Base-by-base conservation (phyloP, 202 grass and related monocot genomes). In the Dendrocalamus latiflorus region DNA sequence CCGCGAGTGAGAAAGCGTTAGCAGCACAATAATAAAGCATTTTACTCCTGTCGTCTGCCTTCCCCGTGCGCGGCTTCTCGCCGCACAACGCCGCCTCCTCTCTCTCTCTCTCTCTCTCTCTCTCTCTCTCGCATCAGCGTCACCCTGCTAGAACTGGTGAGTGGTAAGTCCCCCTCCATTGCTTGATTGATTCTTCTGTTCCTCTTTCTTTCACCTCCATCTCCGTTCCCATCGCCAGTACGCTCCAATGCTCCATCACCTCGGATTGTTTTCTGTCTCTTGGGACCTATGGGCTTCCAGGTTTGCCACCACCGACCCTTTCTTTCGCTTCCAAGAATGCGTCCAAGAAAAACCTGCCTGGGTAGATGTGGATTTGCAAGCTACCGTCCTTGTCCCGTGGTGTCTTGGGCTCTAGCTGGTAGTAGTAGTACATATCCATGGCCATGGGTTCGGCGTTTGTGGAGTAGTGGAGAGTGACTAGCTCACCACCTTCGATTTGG, bases 301-400 rank as follows among this genome's bases (percentile, higher is more conserved):
- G 64, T 43, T 34, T 12, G 76, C 61, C 75, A 5, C 70, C 54
- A 84, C 76, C 39, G 78, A 51, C 65, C 60, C 3, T 21, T 47
- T 66, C 4, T 51, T n/a, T 22, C 7, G 9, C 20, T 14, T 34
- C 12, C 34, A 15, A 6, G 44, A 20, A 20, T 37, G 38, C 55
- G 39, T 50, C 65, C 55, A 49, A 65, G 11, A 25, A 6, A 38
- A 77, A 21, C 25, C 14, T 37, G 16, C 9, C 11, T 3, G 20
- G n/a, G 50, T n/a, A 37, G 84, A 86, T 74, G 84, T 72, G 68
- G 84, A 87, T 86, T 86, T 83, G 74, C 68, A 68, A 90, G 41
- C 88, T 59, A 87, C 84, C 74, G 16, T 49, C 68, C 36, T 20
- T 74, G 50, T 68, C 75, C 3, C 2, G 38, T 26, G 37, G 33